Evolutionary conservation across 2,329 filamentous ascomycete genomes (phyloP), one percentile per base, ranked within the genome.

Genomic region (Bipolaris oryzae): DNA sequence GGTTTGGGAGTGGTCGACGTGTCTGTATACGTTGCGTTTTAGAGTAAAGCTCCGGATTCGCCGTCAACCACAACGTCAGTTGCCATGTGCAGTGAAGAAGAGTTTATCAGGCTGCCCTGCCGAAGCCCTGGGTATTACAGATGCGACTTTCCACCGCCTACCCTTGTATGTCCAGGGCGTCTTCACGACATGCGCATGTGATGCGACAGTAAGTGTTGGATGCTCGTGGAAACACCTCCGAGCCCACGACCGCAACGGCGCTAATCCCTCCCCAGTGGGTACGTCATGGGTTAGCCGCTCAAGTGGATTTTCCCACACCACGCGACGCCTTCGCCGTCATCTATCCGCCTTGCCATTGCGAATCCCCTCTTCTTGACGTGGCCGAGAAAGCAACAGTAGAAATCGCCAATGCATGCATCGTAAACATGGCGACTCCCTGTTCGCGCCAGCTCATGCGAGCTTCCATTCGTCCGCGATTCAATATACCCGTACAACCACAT

Each of bases 1-100:
- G 39, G 56, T 25, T 33, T 52, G 49, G 23, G 49, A 38, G 49
- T 48, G 37, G 46, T 20, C 48, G 60, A 55, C 50, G 60, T 59
- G 61, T 65, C 64, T 64, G 69, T 58, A 69, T 69, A 71, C 72
- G 72, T 74, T 74, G 68, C 70, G 61, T 62, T 68, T 31, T 13
- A 31, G 28, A 31, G 28, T 63, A 58, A 54, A 57, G 63, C 55
- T 57, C 63, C 48, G 55, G 57, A 57, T 65, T 63, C 61, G 55
- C 57, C 43, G 39, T 23, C 46, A 50, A 35, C 35, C 13, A 54
- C 45, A 21, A 23, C 31, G 16, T 23, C 31, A 45, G 41, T 48
- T 58, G 52, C 52, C 58, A 63, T 64, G n/a, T 52, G 48, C 28
- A 31, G 25, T 44, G 42, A 39, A n/a, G 33, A 31, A 38, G 21